Conservation (phyloP, 1,139 yeast species). For the Candida tetrigidarum region DNA sequence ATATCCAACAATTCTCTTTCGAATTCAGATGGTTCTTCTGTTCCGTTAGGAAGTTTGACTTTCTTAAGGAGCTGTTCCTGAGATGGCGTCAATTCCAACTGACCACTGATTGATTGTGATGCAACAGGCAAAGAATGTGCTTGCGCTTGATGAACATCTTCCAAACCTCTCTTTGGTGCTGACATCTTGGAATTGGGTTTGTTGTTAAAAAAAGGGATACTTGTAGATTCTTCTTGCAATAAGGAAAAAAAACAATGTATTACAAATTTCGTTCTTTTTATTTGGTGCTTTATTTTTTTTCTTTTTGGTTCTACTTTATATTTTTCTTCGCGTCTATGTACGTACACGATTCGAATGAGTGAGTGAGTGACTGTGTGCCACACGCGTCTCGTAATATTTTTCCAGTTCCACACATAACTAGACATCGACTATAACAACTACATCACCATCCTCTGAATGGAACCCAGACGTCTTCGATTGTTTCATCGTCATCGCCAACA, state of each 20-base stretch:
- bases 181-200: constrained; percentile 10
- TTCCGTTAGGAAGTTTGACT: constrained; percentile 38
- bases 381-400: not conserved
- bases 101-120: constrained; percentile 31
- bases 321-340: not conserved
- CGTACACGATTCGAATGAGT: too few species aligned
- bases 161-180: constrained; percentile 15
- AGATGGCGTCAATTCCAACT: constrained; percentile 28
- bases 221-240: too few species aligned
- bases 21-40: constrained; percentile 59
- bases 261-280: constrained; percentile 3
- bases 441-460: constrained; percentile 62
- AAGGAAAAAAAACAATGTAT: not conserved
- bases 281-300: not conserved
- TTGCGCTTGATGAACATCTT: constrained; percentile 17
- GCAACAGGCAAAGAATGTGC: constrained; percentile 44
- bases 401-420: not conserved
- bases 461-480: constrained; percentile 66
- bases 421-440: too few species aligned
- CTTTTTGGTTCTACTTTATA: not conserved
- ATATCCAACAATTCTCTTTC: constrained; percentile 66
- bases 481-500: constrained; percentile 50
- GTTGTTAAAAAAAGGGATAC: not conserved
- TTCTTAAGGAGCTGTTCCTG: constrained; percentile 42
- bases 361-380: too few species aligned